Conservation (phyloP, 2,329 filamentous ascomycete species). For the Aspergillus carbonarius region DNA sequence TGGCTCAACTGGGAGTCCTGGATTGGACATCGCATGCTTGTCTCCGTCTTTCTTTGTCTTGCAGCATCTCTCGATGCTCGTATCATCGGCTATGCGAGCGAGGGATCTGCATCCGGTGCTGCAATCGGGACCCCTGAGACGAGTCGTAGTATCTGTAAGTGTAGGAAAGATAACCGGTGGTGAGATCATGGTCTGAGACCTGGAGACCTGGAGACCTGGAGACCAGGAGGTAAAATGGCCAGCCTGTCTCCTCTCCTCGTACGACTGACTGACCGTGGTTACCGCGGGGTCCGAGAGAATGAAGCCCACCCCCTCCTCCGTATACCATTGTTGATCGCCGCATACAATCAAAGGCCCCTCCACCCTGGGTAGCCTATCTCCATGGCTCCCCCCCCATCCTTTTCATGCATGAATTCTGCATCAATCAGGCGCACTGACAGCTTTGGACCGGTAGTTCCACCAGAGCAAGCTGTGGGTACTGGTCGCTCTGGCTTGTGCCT, state of each 20-base stretch:
- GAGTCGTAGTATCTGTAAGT: background rate
- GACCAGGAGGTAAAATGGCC: background rate
- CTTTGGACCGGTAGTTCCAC: constrained; percentile 10
- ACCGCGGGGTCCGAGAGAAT: background rate
- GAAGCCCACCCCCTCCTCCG: background rate
- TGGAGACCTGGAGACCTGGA: background rate
- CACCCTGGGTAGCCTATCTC: constrained; percentile 15
- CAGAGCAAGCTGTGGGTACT: background rate
- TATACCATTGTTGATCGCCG: constrained; percentile 9
- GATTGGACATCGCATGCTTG: background rate
- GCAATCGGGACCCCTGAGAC: background rate
- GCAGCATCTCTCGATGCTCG: background rate
- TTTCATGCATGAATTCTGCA: constrained; percentile 17
- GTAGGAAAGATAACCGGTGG: background rate
- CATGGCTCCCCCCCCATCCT: constrained; percentile 19
- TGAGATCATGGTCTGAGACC: too few species aligned
- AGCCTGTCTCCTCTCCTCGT: background rate
- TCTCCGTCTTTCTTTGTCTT: background rate
- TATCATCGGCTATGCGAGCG: background rate
- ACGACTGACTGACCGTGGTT: background rate
- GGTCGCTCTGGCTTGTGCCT: background rate
- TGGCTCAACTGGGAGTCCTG: background rate
- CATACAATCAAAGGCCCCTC: constrained; percentile 12
- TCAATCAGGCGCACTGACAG: constrained; percentile 18
- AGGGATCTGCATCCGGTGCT: constrained; percentile 1